A percentile compares a stretch with the other conserved stretches of the same genome.
These are phyloP conservation scores for Microbotryomycetes sp. DNA, from an alignment of 1,284 basidiomycete species.

Conservation along the genomic window DNA sequence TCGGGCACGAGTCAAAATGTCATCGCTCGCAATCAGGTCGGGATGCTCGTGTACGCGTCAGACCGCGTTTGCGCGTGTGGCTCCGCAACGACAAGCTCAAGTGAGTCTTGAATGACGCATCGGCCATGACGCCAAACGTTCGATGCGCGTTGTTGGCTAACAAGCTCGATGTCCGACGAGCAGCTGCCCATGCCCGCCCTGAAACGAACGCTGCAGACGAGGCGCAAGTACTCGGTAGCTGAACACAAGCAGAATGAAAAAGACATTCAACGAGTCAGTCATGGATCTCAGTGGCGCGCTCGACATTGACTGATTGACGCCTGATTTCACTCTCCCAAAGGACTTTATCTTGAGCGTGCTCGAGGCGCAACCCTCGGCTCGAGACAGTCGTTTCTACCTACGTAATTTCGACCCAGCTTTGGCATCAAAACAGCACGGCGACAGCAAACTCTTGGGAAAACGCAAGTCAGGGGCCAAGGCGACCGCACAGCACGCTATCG, in stretches of 20 bases:
- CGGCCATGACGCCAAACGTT: too few relatives aligned
- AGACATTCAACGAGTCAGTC: slow-evolving; percentile 26
- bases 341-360: slow-evolving; percentile 95
- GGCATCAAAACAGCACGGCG: slow-evolving; percentile 45
- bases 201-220: slow-evolving; percentile 7
- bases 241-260: slow-evolving; percentile 12
- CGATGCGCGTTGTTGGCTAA: too few relatives aligned
- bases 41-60: too few relatives aligned
- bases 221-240: neutral
- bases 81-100: too few relatives aligned
- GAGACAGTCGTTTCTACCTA: slow-evolving; percentile 85
- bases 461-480: slow-evolving; percentile 9
- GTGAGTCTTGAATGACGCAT: too few relatives aligned
- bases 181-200: too few relatives aligned
- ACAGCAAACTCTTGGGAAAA: slow-evolving; percentile 35
- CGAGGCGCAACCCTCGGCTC: slow-evolving; percentile 80
- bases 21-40: too few relatives aligned
- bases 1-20: too few relatives aligned
- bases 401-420: slow-evolving; percentile 63
- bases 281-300: neutral
- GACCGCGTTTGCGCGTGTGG: too few relatives aligned
- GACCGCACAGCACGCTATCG: slow-evolving; percentile 27
- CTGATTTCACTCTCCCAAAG: slow-evolving; percentile 46
- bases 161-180: too few relatives aligned
- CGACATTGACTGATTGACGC: neutral